Evolutionary conservation across 2,329 filamentous ascomycete genomes (phyloP).

Genomic region (Pseudogymnoascus sp.): DNA sequence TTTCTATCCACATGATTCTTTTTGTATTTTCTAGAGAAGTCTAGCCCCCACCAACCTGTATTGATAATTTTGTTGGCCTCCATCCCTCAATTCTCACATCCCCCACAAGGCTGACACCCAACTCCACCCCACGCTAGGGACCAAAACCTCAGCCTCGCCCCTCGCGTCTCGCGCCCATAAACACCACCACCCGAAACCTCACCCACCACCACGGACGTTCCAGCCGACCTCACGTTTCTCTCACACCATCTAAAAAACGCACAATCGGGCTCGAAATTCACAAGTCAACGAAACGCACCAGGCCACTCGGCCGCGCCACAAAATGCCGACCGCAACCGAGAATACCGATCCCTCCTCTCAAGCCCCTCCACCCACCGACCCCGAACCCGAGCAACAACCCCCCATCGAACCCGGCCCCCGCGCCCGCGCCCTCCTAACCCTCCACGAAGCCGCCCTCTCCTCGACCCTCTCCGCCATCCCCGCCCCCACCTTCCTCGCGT

Average conservation of each 20-base stretch:
- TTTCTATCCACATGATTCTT: background rate
- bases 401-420: constrained; percentile 44
- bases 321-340: background rate
- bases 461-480: constrained; percentile 48
- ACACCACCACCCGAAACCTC: background rate
- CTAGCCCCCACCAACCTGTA: background rate
- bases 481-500: constrained; percentile 50
- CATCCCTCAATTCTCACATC: background rate
- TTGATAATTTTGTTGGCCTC: background rate
- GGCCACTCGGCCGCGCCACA: background rate
- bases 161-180: background rate
- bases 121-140: background rate
- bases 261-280: background rate
- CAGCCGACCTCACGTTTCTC: background rate
- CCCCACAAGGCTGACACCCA: background rate
- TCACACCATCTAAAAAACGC: background rate
- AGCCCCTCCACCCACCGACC: constrained; percentile 11
- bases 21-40: background rate
- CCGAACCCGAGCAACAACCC: constrained; percentile 9
- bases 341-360: background rate
- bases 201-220: background rate
- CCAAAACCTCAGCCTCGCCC: background rate
- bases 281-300: background rate
- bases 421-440: constrained; percentile 44
- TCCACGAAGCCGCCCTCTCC: constrained; percentile 44